These are phyloP conservation scores for Daldinia bambusicola DNA, from an alignment of 495 filamentous ascomycete genomes.

Conservation along the genomic window DNA sequence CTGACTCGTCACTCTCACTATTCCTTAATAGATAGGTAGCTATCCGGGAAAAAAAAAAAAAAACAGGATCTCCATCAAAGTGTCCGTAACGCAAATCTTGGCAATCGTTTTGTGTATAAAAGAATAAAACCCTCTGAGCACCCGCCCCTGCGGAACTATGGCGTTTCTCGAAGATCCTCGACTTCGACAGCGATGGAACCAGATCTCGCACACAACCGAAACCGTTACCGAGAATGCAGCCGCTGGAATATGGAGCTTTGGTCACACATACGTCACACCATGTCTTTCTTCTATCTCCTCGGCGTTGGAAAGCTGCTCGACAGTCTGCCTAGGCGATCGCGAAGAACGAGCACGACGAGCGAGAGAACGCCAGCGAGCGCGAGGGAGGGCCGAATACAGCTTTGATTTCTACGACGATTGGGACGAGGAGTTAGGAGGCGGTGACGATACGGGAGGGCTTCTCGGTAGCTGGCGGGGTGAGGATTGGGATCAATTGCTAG, in stretches of 20 bases:
- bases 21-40: constrained; percentile 25
- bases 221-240: constrained; percentile 91
- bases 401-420: constrained; percentile 99
- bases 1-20: constrained; percentile 10
- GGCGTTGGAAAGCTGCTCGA: constrained; percentile 74
- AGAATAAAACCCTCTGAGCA: constrained; percentile 3
- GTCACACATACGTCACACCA: constrained; percentile 83
- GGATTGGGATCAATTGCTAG: constrained; percentile 87
- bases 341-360: constrained; percentile 78
- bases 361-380: constrained; percentile 62
- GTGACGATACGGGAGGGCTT: constrained; percentile 63
- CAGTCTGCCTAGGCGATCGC: constrained; percentile 75
- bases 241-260: constrained; percentile 86
- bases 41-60: not conserved
- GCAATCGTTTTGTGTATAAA: constrained; percentile 15
- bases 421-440: constrained; percentile 79
- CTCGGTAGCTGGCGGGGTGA: constrained; percentile 78
- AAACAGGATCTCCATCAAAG: constrained; percentile 4
- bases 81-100: constrained; percentile 12
- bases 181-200: constrained; percentile 91
- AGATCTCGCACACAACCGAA: constrained; percentile 91
- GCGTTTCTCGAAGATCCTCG: constrained; percentile 85
- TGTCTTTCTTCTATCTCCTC: constrained; percentile 74
- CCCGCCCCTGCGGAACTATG: constrained; percentile 48
- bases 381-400: constrained; percentile 78